phyloP scores from a whole-genome alignment of 345 rosid genomes.

The Brassica cretica region DNA sequence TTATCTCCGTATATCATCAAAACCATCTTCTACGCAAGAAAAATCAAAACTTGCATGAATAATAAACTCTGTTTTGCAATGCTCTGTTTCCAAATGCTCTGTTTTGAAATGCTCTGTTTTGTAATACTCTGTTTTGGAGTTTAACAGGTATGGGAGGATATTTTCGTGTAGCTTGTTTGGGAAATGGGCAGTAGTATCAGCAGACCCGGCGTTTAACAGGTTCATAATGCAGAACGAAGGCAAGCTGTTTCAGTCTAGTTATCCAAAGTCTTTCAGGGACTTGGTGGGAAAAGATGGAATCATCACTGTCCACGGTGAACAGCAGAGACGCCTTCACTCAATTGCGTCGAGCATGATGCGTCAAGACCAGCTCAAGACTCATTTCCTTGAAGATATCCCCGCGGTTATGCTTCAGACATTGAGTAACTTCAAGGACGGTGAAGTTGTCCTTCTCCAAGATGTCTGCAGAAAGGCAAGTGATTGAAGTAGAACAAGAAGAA shows the following conservation, averaged over 20 bases:
- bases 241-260: slow-evolving; percentile 73
- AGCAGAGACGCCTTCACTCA: slow-evolving; percentile 71
- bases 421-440: slow-evolving; percentile 44
- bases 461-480: slow-evolving; percentile 73
- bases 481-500: background rate
- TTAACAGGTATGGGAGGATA: slow-evolving; percentile 66
- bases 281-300: slow-evolving; percentile 85
- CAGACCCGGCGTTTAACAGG: slow-evolving; percentile 66
- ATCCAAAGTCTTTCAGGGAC: slow-evolving; percentile 84
- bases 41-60: background rate
- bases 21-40: background rate
- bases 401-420: slow-evolving; percentile 53
- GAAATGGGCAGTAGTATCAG: slow-evolving; percentile 71
- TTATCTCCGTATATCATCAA: background rate
- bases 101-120: slow-evolving; percentile 1
- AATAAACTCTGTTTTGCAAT: background rate
- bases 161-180: slow-evolving; percentile 82
- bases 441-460: slow-evolving; percentile 68
- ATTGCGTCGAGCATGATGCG: slow-evolving; percentile 85
- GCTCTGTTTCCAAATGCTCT: background rate
- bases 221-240: slow-evolving; percentile 84
- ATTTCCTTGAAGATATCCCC: slow-evolving; percentile 67
- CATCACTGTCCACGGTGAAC: slow-evolving; percentile 76
- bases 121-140: background rate
- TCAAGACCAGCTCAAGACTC: slow-evolving; percentile 63